A percentile compares a stretch with the other conserved stretches of the same genome.
phyloP scores from a whole-genome alignment of 129 eudicot species.

The Helichrysum umbraculigerum region DNA sequence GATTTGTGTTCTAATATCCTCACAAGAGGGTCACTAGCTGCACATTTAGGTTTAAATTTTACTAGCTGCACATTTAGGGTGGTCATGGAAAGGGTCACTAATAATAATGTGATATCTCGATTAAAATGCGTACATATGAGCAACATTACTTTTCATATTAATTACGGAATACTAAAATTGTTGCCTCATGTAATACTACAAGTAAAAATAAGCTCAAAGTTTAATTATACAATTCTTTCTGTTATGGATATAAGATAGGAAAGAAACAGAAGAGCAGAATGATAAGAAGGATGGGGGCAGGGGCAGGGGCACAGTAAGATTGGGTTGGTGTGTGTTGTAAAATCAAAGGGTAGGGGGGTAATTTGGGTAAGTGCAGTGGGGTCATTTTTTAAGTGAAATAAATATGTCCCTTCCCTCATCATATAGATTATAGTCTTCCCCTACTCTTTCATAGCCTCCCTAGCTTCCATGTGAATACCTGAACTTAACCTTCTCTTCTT shows the following conservation, averaged over 20 bases:
- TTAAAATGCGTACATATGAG: too few relatives aligned
- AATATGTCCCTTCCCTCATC: conserved; percentile 40
- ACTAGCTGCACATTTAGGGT: too few relatives aligned
- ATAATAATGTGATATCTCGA: too few relatives aligned
- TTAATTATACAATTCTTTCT: too few relatives aligned
- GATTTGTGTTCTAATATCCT: too few relatives aligned
- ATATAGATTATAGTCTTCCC: conserved; percentile 28
- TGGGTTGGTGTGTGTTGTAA: conserved; percentile 43
- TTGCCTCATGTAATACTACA: background rate
- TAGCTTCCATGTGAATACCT: conserved; percentile 46
- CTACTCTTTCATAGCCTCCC: conserved; percentile 13
- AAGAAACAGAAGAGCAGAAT: conserved; percentile 27
- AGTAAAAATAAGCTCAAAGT: too few relatives aligned
- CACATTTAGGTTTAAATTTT: too few relatives aligned
- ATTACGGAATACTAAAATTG: background rate
- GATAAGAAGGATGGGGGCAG: conserved; percentile 41
- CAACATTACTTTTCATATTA: too few relatives aligned
- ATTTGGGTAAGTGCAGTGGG: conserved; percentile 33
- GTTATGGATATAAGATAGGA: background rate
- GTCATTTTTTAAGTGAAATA: conserved; percentile 28
- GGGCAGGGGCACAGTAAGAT: conserved; percentile 42
- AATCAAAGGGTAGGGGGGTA: conserved; percentile 39
- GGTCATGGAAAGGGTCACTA: too few relatives aligned
- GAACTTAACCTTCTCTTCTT: conserved; percentile 17
- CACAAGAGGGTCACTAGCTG: too few relatives aligned